Evolutionary conservation across 2,329 filamentous ascomycete species (phyloP).

Genomic region (Talaromyces sp.): DNA sequence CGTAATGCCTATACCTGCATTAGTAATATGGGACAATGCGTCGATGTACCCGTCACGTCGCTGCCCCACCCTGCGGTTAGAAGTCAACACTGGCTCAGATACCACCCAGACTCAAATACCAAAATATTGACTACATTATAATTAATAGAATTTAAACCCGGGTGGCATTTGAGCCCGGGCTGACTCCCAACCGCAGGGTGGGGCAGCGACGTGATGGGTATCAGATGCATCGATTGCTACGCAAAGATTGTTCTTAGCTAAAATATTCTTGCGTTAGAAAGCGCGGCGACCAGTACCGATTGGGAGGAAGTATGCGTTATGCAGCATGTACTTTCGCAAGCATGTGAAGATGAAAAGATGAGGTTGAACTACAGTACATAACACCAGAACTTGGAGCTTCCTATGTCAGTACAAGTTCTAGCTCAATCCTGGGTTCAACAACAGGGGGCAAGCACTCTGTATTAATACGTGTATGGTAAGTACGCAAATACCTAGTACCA

Average conservation of each 20-base stretch:
- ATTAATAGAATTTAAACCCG: too few species aligned
- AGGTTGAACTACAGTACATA: background rate
- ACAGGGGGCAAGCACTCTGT: background rate
- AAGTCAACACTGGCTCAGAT: too few species aligned
- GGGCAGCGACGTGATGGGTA: too few species aligned
- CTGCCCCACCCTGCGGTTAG: too few species aligned
- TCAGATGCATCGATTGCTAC: background rate
- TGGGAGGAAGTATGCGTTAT: background rate
- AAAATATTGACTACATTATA: too few species aligned
- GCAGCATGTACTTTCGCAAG: background rate
- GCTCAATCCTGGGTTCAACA: background rate
- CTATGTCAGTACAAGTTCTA: background rate
- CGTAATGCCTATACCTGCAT: background rate
- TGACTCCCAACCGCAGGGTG: too few species aligned
- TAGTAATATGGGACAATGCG: too few species aligned
- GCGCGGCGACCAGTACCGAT: conserved; percentile 1
- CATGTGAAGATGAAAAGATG: background rate
- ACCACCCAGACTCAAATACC: too few species aligned
- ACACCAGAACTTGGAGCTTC: background rate
- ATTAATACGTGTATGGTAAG: background rate
- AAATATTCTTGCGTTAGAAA: background rate
- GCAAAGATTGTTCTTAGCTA: background rate
- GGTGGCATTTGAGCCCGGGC: too few species aligned
- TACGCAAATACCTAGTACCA: background rate
- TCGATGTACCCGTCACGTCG: too few species aligned